Evolutionary conservation across 768 basidiomycete species (phyloP).

Genomic region (Mycena indigotica): DNA sequence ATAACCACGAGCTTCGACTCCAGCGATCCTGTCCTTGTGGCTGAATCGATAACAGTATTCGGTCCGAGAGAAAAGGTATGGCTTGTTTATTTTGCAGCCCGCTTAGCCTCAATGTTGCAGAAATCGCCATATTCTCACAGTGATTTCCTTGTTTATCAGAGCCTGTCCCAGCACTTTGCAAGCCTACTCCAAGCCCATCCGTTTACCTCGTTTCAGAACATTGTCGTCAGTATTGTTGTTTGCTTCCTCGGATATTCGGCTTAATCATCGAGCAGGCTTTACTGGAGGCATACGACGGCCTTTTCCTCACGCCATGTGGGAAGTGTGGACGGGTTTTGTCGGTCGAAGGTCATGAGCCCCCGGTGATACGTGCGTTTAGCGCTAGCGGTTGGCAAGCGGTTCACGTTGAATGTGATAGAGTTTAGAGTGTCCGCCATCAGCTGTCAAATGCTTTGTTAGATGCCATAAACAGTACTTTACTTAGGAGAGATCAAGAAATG

Average conservation of each 20-base stretch:
- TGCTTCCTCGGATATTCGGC: neutral
- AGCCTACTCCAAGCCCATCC: constrained; percentile 59
- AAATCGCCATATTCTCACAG: constrained; percentile 72
- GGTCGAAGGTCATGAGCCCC: constrained; percentile 70
- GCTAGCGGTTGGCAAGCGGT: constrained; percentile 49
- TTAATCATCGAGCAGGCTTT: constrained; percentile 42
- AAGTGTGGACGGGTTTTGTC: constrained; percentile 68
- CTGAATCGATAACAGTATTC: constrained; percentile 70
- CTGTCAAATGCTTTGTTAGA: neutral
- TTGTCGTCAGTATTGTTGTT: constrained; percentile 45
- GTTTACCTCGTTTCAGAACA: constrained; percentile 50
- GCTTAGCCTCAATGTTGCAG: constrained; percentile 34
- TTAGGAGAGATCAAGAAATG: neutral
- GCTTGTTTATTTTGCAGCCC: constrained; percentile 5
- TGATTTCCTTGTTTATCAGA: constrained; percentile 63
- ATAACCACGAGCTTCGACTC: constrained; percentile 48
- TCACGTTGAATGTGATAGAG: constrained; percentile 46
- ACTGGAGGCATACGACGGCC: constrained; percentile 55
- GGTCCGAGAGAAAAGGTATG: constrained; percentile 73
- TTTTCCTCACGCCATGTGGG: constrained; percentile 65
- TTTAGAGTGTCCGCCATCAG: neutral
- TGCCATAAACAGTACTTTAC: neutral
- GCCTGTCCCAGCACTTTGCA: constrained; percentile 66
- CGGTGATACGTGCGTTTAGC: constrained; percentile 63
- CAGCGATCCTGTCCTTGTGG: constrained; percentile 40